Evolutionary conservation across 2,329 filamentous ascomycete species (phyloP), one percentile per base, ranked within the genome.

Genomic region (Aspergillus viridinutans): DNA sequence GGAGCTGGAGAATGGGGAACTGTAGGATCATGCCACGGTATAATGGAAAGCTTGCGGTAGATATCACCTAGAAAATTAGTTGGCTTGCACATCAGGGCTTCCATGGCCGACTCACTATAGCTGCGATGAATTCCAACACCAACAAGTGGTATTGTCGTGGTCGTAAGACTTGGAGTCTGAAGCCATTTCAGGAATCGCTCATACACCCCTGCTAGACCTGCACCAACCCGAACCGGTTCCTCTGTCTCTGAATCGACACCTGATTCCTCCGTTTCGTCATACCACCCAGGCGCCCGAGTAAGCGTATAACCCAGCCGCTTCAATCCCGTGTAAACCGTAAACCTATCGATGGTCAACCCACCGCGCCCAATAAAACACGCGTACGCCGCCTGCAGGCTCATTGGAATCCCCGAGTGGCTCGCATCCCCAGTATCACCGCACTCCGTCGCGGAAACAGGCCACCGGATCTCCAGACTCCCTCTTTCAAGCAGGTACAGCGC

Each of bases 361-460:
- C 75, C 87, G 25, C 83, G 78, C 1, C 91, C 91, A 61, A 96
- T 83, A 53, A 96, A 86, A 23, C 91, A 83, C 4, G 92, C 85
- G 77, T 97, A 97, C 0, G 92, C 92, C 5, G 90, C 92, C 72
- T 97, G 90, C 42, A 97, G 76, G 73, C 90, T 96, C 79, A 99
- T 87, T 0, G 93, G 92, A n/a, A 94, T 73, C 0, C 88, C 89
- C 3, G 81, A 76, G 6, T 86, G 83, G 57, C 82, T 80, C 38
- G 85, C 78, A 29, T 67, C 63, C 5, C 69, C 69, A 5, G 72
- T 69, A 40, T 65, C 65, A 1, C 55, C 59, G 17, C 55, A 52
- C 4, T 62, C 67, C 1, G 65, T 66, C 47, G 59, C 61, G 55
- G 74, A 73, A 48, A 77, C 74, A 1, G 90, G 90, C 90, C 90